Conservation (phyloP, 2,329 filamentous ascomycete species). For the Pestalotiopsis sp. region DNA sequence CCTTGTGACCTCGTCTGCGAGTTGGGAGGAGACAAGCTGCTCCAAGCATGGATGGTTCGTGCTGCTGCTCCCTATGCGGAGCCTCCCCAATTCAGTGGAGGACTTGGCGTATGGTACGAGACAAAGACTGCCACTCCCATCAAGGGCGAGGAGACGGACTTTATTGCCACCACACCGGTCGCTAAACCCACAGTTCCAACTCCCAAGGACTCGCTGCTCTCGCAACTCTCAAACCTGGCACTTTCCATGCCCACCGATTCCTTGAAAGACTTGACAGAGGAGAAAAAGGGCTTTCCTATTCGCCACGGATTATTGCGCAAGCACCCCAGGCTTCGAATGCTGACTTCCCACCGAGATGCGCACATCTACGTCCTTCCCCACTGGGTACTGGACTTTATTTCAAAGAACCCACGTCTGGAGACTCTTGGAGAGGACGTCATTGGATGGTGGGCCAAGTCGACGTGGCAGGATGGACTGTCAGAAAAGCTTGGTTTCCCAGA, state of each 20-base stretch:
- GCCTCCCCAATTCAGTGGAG: constrained; percentile 64
- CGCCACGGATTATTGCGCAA: constrained; percentile 76
- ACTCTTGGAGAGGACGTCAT: constrained; percentile 90
- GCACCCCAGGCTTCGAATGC: constrained; percentile 77
- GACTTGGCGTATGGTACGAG: constrained; percentile 88
- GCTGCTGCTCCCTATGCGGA: constrained; percentile 63
- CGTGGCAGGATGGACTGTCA: constrained; percentile 82
- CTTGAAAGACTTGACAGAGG: constrained; percentile 79
- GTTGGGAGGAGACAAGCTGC: constrained; percentile 76
- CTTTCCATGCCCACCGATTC: constrained; percentile 88
- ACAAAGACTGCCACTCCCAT: constrained; percentile 75
- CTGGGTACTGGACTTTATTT: constrained; percentile 87
- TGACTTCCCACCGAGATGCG: constrained; percentile 84
- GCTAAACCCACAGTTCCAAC: constrained; percentile 58
- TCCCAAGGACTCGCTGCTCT: constrained; percentile 66
- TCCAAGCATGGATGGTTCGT: constrained; percentile 92
- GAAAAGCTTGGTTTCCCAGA: constrained; percentile 76
- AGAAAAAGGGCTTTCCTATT: constrained; percentile 72
- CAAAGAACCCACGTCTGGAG: constrained; percentile 78
- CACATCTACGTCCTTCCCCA: constrained; percentile 94
- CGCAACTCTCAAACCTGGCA: constrained; percentile 76
- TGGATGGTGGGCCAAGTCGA: constrained; percentile 93
- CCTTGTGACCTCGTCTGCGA: constrained; percentile 95
- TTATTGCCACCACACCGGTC: constrained; percentile 77
- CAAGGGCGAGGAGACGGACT: constrained; percentile 92